Conservation (phyloP, 352 stramenopile species). For the Globisporangium sylvaticum region DNA sequence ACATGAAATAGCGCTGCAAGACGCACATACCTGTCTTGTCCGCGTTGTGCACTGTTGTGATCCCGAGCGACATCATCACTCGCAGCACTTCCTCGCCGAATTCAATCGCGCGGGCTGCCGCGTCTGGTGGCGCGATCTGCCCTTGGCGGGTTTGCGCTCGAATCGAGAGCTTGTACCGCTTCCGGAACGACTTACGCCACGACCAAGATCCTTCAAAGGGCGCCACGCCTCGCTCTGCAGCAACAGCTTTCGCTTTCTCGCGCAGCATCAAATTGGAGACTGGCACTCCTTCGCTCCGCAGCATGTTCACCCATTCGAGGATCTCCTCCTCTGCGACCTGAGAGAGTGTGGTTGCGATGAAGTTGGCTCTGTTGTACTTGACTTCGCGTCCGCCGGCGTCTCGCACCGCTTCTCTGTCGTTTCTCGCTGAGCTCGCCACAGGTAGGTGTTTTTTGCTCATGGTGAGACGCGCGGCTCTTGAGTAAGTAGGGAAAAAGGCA, state of each 20-base stretch:
- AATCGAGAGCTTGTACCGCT: not conserved
- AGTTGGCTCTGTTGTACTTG: not conserved
- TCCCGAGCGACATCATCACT: not conserved
- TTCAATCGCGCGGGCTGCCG: not conserved
- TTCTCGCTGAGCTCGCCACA: not conserved
- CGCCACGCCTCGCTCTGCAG: not conserved
- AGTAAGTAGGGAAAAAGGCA: not conserved
- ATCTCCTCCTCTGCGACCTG: not conserved
- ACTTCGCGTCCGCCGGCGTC: not conserved
- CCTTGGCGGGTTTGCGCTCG: not conserved
- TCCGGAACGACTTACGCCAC: not conserved
- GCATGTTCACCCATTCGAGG: not conserved
- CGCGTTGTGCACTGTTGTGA: not conserved
- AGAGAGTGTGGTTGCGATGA: not conserved
- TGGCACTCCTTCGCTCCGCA: not conserved
- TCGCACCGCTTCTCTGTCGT: not conserved
- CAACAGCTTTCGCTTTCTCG: not conserved
- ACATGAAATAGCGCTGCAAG: too few relatives aligned
- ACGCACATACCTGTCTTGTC: not conserved
- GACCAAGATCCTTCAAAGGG: not conserved
- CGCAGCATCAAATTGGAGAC: not conserved
- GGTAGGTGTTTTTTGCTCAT: not conserved
- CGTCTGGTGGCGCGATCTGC: not conserved
- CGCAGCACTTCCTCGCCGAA: not conserved
- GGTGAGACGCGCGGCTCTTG: not conserved